A percentile compares a stretch with the other conserved stretches of the same genome.
Conservation (phyloP, 1,284 basidiomycete species). For the Apiotrichum sp. region DNA sequence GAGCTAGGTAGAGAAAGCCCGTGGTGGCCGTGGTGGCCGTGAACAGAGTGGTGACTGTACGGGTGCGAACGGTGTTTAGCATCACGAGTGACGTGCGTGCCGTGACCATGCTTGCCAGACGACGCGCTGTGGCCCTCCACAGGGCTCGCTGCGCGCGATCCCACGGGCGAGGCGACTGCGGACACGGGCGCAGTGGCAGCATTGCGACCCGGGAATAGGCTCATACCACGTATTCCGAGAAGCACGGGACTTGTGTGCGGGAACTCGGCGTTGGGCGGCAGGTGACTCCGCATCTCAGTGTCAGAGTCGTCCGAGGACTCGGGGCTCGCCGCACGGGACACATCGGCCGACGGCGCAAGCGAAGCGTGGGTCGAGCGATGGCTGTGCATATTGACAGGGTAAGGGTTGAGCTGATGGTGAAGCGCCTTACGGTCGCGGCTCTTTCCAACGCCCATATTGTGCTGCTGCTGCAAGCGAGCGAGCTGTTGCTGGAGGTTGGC, state of each 20-base stretch:
- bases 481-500: constrained; percentile 35
- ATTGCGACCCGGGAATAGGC: constrained; percentile 38
- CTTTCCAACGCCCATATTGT: constrained; percentile 13
- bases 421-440: constrained; percentile 6
- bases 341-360: constrained; percentile 32
- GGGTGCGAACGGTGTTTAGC: constrained; percentile 45
- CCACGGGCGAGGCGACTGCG: constrained; percentile 33
- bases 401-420: constrained; percentile 33
- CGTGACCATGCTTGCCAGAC: constrained; percentile 45
- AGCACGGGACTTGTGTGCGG: constrained; percentile 57
- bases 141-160: constrained; percentile 38
- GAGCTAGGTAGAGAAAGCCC: constrained; percentile 35
- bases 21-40: constrained; percentile 17
- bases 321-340: constrained; percentile 40
- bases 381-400: constrained; percentile 36
- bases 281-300: constrained; percentile 28
- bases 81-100: constrained; percentile 39
- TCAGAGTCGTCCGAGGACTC: constrained; percentile 42
- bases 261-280: not conserved
- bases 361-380: constrained; percentile 24
- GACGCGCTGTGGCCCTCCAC: constrained; percentile 43
- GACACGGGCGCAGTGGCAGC: constrained; percentile 44
- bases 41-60: constrained; percentile 23
- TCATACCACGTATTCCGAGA: constrained; percentile 62
- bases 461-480: constrained; percentile 36